Conservation (phyloP, 2,329 filamentous ascomycete species). For the Penicillium palitans region DNA sequence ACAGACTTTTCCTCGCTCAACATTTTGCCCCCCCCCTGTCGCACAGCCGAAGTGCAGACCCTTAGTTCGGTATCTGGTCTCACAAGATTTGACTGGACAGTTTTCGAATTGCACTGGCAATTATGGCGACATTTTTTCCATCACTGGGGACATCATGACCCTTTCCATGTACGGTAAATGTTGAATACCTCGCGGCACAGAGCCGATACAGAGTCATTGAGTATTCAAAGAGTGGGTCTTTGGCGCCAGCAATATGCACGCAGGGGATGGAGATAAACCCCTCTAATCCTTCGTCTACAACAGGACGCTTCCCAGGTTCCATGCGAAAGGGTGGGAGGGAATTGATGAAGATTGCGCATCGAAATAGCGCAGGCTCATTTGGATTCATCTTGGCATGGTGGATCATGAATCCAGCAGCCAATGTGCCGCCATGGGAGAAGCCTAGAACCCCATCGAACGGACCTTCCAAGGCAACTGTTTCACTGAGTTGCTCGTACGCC, state of each 20-base stretch:
- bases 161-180: constrained; percentile 28
- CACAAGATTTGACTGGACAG: constrained; percentile 18
- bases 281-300: constrained; percentile 27
- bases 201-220: constrained; percentile 28
- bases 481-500: constrained; percentile 31
- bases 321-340: constrained; percentile 34
- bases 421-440: constrained; percentile 38
- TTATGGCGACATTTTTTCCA: constrained; percentile 24
- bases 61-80: not conserved
- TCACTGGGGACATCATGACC: constrained; percentile 33
- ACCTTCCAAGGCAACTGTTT: constrained; percentile 27
- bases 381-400: constrained; percentile 30
- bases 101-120: constrained; percentile 27
- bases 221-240: constrained; percentile 28
- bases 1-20: not conserved
- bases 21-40: not conserved
- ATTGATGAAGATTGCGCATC: constrained; percentile 38
- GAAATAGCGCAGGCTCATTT: constrained; percentile 26
- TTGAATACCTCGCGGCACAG: constrained; percentile 23
- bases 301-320: constrained; percentile 22
- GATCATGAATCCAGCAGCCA: constrained; percentile 33
- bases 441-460: constrained; percentile 36
- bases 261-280: constrained; percentile 30
- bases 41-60: not conserved
- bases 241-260: constrained; percentile 26